Base-by-base conservation (phyloP, 164 flowering plant species). In the Magnolia changhungtana region DNA sequence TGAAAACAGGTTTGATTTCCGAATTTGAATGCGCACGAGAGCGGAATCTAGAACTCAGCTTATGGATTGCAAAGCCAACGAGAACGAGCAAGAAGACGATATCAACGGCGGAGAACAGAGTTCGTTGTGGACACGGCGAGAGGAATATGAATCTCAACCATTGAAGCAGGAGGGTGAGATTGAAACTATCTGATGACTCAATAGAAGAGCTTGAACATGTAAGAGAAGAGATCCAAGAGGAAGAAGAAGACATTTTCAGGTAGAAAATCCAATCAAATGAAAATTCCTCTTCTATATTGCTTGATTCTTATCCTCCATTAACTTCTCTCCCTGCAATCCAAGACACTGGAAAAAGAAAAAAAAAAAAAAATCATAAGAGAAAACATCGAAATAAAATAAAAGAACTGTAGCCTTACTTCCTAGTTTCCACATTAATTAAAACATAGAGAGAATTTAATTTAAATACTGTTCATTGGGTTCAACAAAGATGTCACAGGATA, bases 71-170 rank as follows among this genome's bases (percentile, higher is more conserved):
- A 52, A 90, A 82, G 3, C 66, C 78, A 0, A 90, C 45, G 78
- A 90, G 82, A 24, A 73, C 3, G 70, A 94, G 45, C 80, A 91
- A 74, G 85, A 94, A 89, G 8, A 92, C 71, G 67, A 87, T 23
- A 77, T 89, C 86, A 20, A 89, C 50, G 13, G 87, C 74, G 63
- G 96, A 82, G 8, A 87, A 76, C 0, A 96, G 77, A 52, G 81
- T 84, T 59, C 98, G 80, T 76, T 93, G 99, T 23, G 98, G 92
- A 75, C 99, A 96, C 20, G 98, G 96, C 20, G 97, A 88, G 65
- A 93, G 87, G 83, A 90, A 85, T 21, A 90, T 76, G 86, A 93
- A 96, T 80, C 89, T 80, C 67, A 89, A 80, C 95, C 95, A 91
- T 80, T 85, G 91, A 51, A 88, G 27, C 18, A 78, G 8, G 21